These are phyloP conservation scores for Leucaena leucocephala DNA, from an alignment of 306 rosid genomes.

Conservation along the genomic window DNA sequence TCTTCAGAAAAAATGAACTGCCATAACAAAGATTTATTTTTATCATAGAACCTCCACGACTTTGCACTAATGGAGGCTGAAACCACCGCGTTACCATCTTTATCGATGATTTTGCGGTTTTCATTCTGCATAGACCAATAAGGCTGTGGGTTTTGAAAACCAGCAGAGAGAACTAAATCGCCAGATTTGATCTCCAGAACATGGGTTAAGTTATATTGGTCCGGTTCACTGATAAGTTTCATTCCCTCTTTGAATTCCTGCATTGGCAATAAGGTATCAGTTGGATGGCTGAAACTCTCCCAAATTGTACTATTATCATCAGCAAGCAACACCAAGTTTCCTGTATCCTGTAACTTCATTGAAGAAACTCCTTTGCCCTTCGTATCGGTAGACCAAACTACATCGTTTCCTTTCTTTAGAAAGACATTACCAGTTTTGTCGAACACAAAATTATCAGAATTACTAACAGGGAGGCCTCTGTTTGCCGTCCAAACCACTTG, in stretches of 20 bases:
- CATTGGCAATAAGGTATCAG: slow-evolving; percentile 69
- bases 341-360: slow-evolving; percentile 65
- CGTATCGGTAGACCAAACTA: slow-evolving; percentile 70
- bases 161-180: slow-evolving; percentile 64
- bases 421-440: slow-evolving; percentile 61
- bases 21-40: slow-evolving; percentile 61
- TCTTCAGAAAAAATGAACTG: slow-evolving; percentile 57
- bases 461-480: slow-evolving; percentile 61
- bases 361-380: slow-evolving; percentile 57
- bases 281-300: slow-evolving; percentile 90
- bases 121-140: slow-evolving; percentile 85
- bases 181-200: slow-evolving; percentile 78
- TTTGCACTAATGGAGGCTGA: slow-evolving; percentile 57
- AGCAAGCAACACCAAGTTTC: slow-evolving; percentile 74
- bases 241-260: slow-evolving; percentile 79
- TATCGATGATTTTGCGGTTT: slow-evolving; percentile 52
- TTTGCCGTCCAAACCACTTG: slow-evolving; percentile 74
- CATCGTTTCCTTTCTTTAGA: slow-evolving; percentile 48
- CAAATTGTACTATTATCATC: slow-evolving; percentile 51
- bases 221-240: slow-evolving; percentile 67
- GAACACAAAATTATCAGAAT: slow-evolving; percentile 70
- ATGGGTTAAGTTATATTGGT: slow-evolving; percentile 53
- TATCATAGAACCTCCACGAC: slow-evolving; percentile 84
- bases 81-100: slow-evolving; percentile 50
- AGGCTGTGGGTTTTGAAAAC: slow-evolving; percentile 67